Percentiles rank a stretch among this genome's conserved stretches.
These are phyloP conservation scores for Phytophthora sojae DNA, from an alignment of 352 stramenopile genomes.

Conservation along the genomic window DNA sequence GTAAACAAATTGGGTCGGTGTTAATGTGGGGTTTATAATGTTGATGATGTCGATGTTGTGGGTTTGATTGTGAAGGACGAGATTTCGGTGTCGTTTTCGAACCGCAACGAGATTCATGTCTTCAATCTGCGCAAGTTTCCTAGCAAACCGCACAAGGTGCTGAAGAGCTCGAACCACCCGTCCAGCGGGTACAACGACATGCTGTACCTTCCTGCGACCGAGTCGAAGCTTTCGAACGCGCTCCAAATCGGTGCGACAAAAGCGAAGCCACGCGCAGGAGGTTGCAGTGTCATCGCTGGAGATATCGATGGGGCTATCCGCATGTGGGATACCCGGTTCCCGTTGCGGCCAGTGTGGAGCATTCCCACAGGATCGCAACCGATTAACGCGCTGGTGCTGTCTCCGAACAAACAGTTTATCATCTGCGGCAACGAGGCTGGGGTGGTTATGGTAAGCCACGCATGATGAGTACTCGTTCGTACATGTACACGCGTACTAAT, in stretches of 20 bases:
- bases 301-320: slow-evolving; percentile 73
- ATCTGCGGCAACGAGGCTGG: slow-evolving; percentile 71
- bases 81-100: slow-evolving; percentile 76
- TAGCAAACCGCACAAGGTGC: slow-evolving; percentile 58
- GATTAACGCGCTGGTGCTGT: slow-evolving; percentile 61
- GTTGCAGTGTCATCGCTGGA: slow-evolving; percentile 53
- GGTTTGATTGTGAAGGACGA: slow-evolving; percentile 53
- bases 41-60: not conserved
- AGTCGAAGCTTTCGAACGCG: slow-evolving; percentile 1
- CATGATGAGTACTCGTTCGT: not conserved
- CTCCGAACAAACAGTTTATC: slow-evolving; percentile 52
- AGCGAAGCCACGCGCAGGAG: slow-evolving; percentile 18
- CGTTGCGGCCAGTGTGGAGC: slow-evolving; percentile 58
- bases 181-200: slow-evolving; percentile 83
- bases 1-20: slow-evolving; percentile 21
- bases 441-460: slow-evolving; percentile 52
- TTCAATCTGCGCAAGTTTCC: slow-evolving; percentile 84
- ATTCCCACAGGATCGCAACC: slow-evolving; percentile 57
- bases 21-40: not conserved
- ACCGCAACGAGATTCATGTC: slow-evolving; percentile 78
- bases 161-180: slow-evolving; percentile 73
- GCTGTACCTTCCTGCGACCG: slow-evolving; percentile 49
- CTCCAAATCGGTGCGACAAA: slow-evolving; percentile 9
- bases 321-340: slow-evolving; percentile 72
- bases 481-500: not conserved